Percentiles rank a stretch among this genome's conserved stretches.
Evolutionary conservation across 2,329 filamentous ascomycete species (phyloP).

Genomic region (Trichophyton rubrum): DNA sequence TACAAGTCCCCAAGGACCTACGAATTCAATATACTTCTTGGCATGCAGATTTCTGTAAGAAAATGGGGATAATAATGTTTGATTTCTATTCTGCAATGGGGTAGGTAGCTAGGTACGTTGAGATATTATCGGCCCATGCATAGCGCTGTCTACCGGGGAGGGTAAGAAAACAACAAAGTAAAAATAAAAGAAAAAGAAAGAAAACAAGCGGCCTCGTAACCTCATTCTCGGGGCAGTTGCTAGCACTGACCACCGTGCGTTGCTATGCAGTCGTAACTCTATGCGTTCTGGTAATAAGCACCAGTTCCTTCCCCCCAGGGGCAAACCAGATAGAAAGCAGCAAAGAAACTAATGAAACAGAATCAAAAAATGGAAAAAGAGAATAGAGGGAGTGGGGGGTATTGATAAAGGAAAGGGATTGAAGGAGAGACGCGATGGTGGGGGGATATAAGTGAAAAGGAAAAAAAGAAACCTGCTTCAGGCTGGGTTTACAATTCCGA

Average conservation of each 20-base stretch:
- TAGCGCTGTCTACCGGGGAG: not conserved
- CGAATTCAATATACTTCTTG: too few species aligned
- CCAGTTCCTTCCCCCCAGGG: not conserved
- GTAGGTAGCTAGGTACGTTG: not conserved
- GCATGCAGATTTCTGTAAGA: not conserved
- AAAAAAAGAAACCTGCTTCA: not conserved
- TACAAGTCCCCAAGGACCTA: not conserved
- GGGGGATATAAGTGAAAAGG: not conserved
- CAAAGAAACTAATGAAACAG: not conserved
- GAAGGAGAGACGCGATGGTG: not conserved
- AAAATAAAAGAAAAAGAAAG: not conserved
- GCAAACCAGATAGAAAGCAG: not conserved
- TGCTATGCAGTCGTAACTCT: constrained; percentile 2
- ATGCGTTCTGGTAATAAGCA: not conserved
- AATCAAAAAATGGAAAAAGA: not conserved
- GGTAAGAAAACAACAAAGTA: not conserved
- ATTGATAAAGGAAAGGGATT: not conserved
- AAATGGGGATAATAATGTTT: not conserved
- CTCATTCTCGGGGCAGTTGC: constrained; percentile 4
- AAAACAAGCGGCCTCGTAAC: not conserved
- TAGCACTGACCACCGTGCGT: not conserved
- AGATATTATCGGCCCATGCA: not conserved
- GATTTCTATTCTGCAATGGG: not conserved
- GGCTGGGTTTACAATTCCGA: not conserved
- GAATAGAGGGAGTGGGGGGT: not conserved